A percentile compares a stretch with the other conserved stretches of the same genome.
These are phyloP conservation scores for Mycena polygramma DNA, from an alignment of 768 basidiomycete species.

Conservation along the genomic window DNA sequence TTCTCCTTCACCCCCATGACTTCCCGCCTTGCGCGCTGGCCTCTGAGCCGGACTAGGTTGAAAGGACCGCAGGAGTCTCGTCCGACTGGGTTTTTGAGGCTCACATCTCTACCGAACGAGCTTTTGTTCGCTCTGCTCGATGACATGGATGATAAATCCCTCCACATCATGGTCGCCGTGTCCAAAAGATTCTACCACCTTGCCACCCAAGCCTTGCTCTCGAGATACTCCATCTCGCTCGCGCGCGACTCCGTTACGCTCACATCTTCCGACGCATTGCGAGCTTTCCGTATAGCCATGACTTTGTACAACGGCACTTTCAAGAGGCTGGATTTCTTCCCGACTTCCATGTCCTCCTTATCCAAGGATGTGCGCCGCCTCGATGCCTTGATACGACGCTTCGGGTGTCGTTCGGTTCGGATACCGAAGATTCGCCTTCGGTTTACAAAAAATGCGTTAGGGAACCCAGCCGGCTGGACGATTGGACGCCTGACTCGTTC, in stretches of 20 bases:
- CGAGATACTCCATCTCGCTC: conserved; percentile 6
- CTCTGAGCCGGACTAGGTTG: conserved; percentile 10
- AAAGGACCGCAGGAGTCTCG: not conserved
- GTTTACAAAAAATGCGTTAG: conserved; percentile 13
- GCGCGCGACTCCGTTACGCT: not conserved
- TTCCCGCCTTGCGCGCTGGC: conserved; percentile 16
- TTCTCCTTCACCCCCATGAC: not conserved
- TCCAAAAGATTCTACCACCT: conserved; percentile 29
- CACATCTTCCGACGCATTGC: conserved; percentile 21
- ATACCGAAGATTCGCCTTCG: conserved; percentile 10
- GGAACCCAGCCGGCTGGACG: not conserved
- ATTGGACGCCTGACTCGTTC: not conserved
- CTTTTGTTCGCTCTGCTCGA: conserved; percentile 21
- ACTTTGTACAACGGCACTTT: not conserved
- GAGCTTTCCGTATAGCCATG: conserved; percentile 29
- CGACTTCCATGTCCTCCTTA: not conserved
- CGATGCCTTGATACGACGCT: conserved; percentile 6
- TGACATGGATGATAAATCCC: conserved; percentile 22
- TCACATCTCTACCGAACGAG: conserved; percentile 23
- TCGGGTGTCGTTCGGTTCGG: not conserved
- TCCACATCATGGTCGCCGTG: conserved; percentile 19
- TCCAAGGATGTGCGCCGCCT: conserved; percentile 19
- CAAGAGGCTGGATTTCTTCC: not conserved
- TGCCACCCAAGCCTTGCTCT: conserved; percentile 14
- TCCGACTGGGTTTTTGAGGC: not conserved